A percentile compares a stretch with the other conserved stretches of the same genome.
Evolutionary conservation across 1,284 basidiomycete species (phyloP).

Genomic region (Austroboletus olivaceoglutinosus): DNA sequence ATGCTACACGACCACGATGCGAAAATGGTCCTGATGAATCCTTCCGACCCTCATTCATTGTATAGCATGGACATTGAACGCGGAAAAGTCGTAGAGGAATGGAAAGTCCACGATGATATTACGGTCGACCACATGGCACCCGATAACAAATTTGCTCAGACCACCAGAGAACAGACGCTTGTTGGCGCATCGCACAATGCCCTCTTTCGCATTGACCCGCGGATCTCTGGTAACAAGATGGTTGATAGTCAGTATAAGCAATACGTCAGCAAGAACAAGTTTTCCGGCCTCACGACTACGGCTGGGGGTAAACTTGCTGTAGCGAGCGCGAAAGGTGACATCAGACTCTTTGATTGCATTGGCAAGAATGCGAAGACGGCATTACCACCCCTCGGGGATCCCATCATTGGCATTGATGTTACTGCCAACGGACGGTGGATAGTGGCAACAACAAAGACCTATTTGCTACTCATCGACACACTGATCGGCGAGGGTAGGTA

Average conservation of each 20-base stretch:
- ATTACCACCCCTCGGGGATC: conserved; percentile 93
- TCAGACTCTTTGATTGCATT: conserved; percentile 92
- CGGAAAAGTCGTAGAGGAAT: conserved; percentile 97
- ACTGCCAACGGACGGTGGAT: conserved; percentile 94
- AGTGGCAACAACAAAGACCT: conserved; percentile 94
- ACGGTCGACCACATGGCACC: conserved; percentile 89
- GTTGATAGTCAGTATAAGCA: conserved; percentile 97
- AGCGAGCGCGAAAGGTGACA: conserved; percentile 95
- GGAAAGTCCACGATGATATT: conserved; percentile 92
- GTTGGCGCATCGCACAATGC: conserved; percentile 93
- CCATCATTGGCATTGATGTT: conserved; percentile 93
- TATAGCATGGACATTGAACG: conserved; percentile 94
- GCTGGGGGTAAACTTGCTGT: conserved; percentile 86
- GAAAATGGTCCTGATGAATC: conserved; percentile 94
- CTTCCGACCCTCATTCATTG: conserved; percentile 78
- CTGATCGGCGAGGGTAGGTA: conserved; percentile 91
- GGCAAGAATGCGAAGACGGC: conserved; percentile 99
- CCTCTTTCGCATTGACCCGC: conserved; percentile 96
- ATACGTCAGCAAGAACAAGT: conserved; percentile 93
- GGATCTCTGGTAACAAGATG: conserved; percentile 86
- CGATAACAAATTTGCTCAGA: conserved; percentile 93
- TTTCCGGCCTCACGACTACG: conserved; percentile 92
- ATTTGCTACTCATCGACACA: conserved; percentile 93
- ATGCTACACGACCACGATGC: conserved; percentile 98
- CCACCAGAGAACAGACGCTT: conserved; percentile 89